These are phyloP conservation scores for Lagenidium sp. DNA, from an alignment of 352 stramenopile genomes.

Conservation along the genomic window DNA sequence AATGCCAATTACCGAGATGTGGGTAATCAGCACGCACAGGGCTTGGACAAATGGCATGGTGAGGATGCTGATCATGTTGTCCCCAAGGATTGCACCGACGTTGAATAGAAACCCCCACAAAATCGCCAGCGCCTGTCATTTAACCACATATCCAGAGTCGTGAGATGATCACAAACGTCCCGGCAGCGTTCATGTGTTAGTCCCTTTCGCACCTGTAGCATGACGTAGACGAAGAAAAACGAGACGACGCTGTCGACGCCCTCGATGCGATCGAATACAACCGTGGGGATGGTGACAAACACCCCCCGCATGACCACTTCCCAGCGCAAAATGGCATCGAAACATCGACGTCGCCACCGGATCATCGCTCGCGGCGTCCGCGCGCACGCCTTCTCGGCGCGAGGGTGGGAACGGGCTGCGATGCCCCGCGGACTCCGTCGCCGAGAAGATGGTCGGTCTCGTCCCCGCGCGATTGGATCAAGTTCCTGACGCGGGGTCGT, in stretches of 20 bases:
- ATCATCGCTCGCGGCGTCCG: slow-evolving; percentile 13
- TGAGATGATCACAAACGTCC: too few species aligned
- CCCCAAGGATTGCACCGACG: slow-evolving; percentile 70
- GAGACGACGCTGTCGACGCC: slow-evolving; percentile 46
- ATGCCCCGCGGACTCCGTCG: too few species aligned
- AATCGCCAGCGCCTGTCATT: slow-evolving; percentile 54
- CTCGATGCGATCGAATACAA: slow-evolving; percentile 39
- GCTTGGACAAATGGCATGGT: slow-evolving; percentile 72
- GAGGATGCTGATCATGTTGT: slow-evolving; percentile 83
- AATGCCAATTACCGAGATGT: slow-evolving; percentile 79
- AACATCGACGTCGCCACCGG: slow-evolving; percentile 42
- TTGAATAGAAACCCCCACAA: slow-evolving; percentile 85
- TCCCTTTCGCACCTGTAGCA: slow-evolving; percentile 50
- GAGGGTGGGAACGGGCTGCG: too few species aligned
- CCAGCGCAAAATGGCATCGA: slow-evolving; percentile 62
- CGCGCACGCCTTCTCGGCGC: too few species aligned
- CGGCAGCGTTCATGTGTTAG: too few species aligned
- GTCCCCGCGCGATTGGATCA: too few species aligned
- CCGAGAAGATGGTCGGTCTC: too few species aligned
- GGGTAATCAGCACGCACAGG: slow-evolving; percentile 69
- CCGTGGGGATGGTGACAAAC: slow-evolving; percentile 45
- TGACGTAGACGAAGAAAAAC: slow-evolving; percentile 83
- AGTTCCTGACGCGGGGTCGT: too few species aligned
- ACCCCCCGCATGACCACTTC: slow-evolving; percentile 42
- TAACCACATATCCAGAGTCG: background rate